Conservation (phyloP, 2,329 filamentous ascomycete species). For the Diaporthe sp. region DNA sequence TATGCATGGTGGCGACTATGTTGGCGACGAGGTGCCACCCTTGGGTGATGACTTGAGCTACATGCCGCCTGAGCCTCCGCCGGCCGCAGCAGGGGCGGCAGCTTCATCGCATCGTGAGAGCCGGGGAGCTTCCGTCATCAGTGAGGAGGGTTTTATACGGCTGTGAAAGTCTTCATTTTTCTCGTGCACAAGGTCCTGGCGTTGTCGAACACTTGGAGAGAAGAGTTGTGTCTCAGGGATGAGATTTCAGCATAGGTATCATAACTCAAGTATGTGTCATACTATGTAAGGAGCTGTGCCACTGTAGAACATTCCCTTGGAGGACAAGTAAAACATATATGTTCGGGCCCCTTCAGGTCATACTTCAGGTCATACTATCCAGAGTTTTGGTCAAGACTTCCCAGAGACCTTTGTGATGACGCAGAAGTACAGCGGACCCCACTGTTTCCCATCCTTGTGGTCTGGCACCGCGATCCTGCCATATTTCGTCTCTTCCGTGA, state of each 20-base stretch:
- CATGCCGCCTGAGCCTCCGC: not conserved
- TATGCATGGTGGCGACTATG: not conserved
- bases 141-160: not conserved
- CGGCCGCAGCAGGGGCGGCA: not conserved
- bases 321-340: not conserved
- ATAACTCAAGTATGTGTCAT: not conserved
- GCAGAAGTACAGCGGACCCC: slow-evolving; percentile 58
- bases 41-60: not conserved
- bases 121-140: not conserved
- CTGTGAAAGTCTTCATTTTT: not conserved
- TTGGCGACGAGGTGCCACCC: not conserved
- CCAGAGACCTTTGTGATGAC: slow-evolving; percentile 52
- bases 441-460: slow-evolving; percentile 50
- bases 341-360: not conserved
- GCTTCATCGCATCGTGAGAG: not conserved
- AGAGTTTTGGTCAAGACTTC: not conserved
- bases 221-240: not conserved
- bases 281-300: too few relatives aligned
- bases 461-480: slow-evolving; percentile 58
- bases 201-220: not conserved
- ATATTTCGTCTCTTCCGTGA: slow-evolving; percentile 51
- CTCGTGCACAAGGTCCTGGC: not conserved
- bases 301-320: not conserved
- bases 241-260: too few relatives aligned
- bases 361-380: not conserved